phyloP scores from a whole-genome alignment of 1,139 yeast genomes.

The Protomyces arabidopsidicola region DNA sequence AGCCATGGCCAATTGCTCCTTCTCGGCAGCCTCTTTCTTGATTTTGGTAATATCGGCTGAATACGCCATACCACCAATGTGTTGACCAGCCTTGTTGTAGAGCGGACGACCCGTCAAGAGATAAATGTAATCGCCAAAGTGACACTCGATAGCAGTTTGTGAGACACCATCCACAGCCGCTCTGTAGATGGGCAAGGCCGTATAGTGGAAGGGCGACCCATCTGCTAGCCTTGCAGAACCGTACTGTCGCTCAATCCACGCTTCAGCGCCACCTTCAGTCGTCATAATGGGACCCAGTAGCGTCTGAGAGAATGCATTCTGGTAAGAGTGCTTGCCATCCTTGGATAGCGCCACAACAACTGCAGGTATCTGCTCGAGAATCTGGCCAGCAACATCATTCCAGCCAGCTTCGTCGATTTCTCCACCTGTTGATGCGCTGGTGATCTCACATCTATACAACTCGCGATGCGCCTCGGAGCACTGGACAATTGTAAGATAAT shows the following conservation, averaged over 20 bases:
- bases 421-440: background rate
- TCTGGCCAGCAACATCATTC: background rate
- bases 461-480: background rate
- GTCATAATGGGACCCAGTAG: constrained; percentile 14
- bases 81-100: constrained; percentile 9
- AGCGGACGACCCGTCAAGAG: constrained; percentile 21
- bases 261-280: constrained; percentile 1
- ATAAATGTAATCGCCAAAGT: constrained; percentile 13
- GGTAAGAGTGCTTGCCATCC: constrained; percentile 18
- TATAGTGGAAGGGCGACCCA: background rate
- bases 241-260: constrained; percentile 19
- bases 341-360: constrained; percentile 18
- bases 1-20: constrained; percentile 15
- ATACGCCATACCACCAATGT: constrained; percentile 15
- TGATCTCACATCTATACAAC: background rate
- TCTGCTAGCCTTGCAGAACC: constrained; percentile 3
- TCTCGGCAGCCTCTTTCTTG: constrained; percentile 9
- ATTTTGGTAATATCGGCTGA: constrained; percentile 17
- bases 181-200: constrained; percentile 4
- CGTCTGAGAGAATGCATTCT: constrained; percentile 13
- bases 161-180: constrained; percentile 3
- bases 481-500: constrained; percentile 3
- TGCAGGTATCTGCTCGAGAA: constrained; percentile 19
- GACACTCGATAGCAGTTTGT: constrained; percentile 3
- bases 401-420: constrained; percentile 9